Conservation (phyloP, 169 alveolate genomes). For the Plasmodium reichenowi region DNA sequence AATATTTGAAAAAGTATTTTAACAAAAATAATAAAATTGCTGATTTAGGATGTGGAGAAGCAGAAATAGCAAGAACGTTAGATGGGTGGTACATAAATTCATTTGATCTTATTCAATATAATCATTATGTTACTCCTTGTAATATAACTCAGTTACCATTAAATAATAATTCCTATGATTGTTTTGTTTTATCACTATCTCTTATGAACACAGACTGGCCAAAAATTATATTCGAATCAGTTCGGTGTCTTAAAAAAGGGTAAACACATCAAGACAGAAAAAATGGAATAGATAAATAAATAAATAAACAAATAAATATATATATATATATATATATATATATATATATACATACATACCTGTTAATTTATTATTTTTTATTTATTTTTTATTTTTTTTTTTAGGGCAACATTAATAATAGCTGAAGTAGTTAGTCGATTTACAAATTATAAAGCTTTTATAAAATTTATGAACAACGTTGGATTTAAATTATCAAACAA, state of each 20-base stretch:
- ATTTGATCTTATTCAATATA: constrained; percentile 48
- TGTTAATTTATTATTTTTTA: background rate
- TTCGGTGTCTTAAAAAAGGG: constrained; percentile 54
- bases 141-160: constrained; percentile 51
- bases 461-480: constrained; percentile 47
- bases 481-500: constrained; percentile 34
- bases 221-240: constrained; percentile 59
- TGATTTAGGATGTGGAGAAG: constrained; percentile 88
- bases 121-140: constrained; percentile 48
- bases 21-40: constrained; percentile 75
- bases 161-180: constrained; percentile 35
- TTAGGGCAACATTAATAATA: constrained; percentile 52
- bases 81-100: constrained; percentile 37
- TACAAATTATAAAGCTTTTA: constrained; percentile 55
- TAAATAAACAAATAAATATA: background rate
- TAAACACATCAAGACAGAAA: background rate
- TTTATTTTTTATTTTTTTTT: constrained; percentile 14
- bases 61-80: constrained; percentile 79
- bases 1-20: constrained; percentile 58
- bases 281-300: background rate
- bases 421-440: constrained; percentile 65
- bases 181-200: constrained; percentile 37
- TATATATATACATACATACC: background rate
- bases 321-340: constrained; percentile 1
- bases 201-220: constrained; percentile 76